Percentiles rank a stretch among this genome's conserved stretches.
These are phyloP conservation scores for Annulohypoxylon bovei DNA, from an alignment of 495 filamentous ascomycete species.

Conservation along the genomic window DNA sequence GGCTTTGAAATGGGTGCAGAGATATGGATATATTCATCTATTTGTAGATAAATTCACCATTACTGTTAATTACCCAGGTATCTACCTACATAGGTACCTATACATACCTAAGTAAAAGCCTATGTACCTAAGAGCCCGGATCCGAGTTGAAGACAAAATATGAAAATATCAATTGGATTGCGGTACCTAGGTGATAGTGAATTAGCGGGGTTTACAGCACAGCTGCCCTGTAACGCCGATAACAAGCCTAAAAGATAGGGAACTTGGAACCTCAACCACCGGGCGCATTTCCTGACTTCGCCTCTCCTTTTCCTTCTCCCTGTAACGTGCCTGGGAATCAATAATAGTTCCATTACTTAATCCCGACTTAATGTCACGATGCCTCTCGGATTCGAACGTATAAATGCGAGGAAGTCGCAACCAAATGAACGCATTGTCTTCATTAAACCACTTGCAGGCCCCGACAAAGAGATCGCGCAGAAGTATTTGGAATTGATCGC, in stretches of 20 bases:
- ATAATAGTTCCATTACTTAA: not conserved
- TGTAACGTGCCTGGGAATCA: not conserved
- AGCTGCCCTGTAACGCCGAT: slow-evolving; percentile 6
- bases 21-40: not conserved
- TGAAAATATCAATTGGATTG: not conserved
- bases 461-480: slow-evolving; percentile 66
- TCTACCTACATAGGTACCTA: not conserved
- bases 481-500: slow-evolving; percentile 81
- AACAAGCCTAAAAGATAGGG: too few species aligned
- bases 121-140: too few species aligned
- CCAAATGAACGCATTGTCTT: slow-evolving; percentile 78
- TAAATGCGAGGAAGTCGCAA: slow-evolving; percentile 71
- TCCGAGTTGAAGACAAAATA: too few species aligned
- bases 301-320: not conserved
- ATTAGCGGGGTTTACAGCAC: slow-evolving; percentile 16
- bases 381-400: slow-evolving; percentile 73
- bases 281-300: not conserved
- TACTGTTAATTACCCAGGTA: not conserved
- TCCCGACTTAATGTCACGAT: slow-evolving; percentile 51
- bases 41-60: not conserved
- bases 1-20: not conserved
- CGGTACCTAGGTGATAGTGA: not conserved
- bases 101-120: not conserved
- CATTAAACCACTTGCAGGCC: slow-evolving; percentile 76
- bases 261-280: too few species aligned